A percentile compares a stretch with the other conserved stretches of the same genome.
phyloP scores from a whole-genome alignment of 805 yeast genomes.

The Nakazawaea wickerhamii region DNA sequence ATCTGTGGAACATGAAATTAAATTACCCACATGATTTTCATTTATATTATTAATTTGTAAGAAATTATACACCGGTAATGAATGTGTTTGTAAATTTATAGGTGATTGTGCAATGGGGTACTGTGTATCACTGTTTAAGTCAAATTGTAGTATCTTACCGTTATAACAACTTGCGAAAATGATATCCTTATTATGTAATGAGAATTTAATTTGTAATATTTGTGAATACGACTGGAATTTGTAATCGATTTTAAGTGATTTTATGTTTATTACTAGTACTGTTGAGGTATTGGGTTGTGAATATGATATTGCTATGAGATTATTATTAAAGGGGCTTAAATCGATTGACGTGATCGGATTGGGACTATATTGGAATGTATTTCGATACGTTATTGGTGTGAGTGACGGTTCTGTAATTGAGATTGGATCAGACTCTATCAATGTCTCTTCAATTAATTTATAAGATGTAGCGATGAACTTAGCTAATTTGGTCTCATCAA shows the following conservation, averaged over 20 bases:
- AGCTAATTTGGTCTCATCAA: conserved; percentile 11
- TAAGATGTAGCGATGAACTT: conserved; percentile 7
- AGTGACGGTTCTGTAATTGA: background rate
- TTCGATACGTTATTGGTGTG: background rate
- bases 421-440: no score
- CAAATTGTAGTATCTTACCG: conserved; percentile 37
- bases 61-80: conserved; percentile 9
- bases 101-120: conserved; percentile 8
- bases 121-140: conserved; percentile 18
- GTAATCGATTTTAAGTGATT: conserved; percentile 23
- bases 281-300: no score
- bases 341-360: conserved; percentile 17
- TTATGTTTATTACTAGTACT: conserved; percentile 24
- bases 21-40: background rate
- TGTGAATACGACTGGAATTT: conserved; percentile 28
- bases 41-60: conserved; percentile 5
- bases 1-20: conserved; percentile 12
- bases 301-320: conserved; percentile 15
- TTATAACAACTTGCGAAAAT: conserved; percentile 33
- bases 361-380: background rate
- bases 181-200: conserved; percentile 22
- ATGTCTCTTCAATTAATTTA: conserved; percentile 8
- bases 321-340: conserved; percentile 14
- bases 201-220: conserved; percentile 27
- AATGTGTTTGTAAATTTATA: conserved; percentile 9